These are phyloP conservation scores for Larix kaempferi DNA, from an alignment of 75 land plant species.

Conservation along the genomic window DNA sequence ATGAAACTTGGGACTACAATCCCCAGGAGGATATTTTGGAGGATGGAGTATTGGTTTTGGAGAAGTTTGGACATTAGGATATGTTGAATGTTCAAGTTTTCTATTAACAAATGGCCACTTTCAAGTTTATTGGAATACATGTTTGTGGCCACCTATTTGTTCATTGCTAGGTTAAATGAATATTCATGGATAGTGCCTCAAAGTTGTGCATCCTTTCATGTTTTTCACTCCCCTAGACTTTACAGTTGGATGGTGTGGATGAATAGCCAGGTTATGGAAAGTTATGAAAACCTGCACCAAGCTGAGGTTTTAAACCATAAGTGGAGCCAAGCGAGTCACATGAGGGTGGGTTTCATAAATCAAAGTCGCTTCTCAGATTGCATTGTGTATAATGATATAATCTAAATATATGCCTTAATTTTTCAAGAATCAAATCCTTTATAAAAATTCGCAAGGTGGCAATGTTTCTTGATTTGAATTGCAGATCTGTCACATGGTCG, in stretches of 20 bases:
- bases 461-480: constrained; percentile 44
- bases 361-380: neutral
- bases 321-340: constrained; percentile 40
- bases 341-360: constrained; percentile 19
- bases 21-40: too few relatives aligned
- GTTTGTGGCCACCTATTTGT: neutral
- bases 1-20: too few relatives aligned
- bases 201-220: constrained; percentile 27
- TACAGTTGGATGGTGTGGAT: constrained; percentile 21
- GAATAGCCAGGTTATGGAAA: constrained; percentile 24
- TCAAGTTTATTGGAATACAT: neutral
- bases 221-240: constrained; percentile 18
- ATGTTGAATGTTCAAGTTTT: too few relatives aligned
- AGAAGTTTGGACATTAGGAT: neutral
- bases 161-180: constrained; percentile 8
- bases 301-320: constrained; percentile 44
- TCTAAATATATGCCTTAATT: neutral
- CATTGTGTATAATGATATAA: neutral
- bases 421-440: neutral
- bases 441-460: neutral
- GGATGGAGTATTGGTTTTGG: too few relatives aligned
- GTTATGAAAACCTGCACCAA: constrained; percentile 60
- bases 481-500: constrained; percentile 99
- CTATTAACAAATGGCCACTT: too few relatives aligned
- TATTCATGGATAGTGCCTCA: constrained; percentile 10